Evolutionary conservation across 2,329 filamentous ascomycete species (phyloP), one percentile per base, ranked within the genome.

Genomic region (Simplicillium aogashimaense): DNA sequence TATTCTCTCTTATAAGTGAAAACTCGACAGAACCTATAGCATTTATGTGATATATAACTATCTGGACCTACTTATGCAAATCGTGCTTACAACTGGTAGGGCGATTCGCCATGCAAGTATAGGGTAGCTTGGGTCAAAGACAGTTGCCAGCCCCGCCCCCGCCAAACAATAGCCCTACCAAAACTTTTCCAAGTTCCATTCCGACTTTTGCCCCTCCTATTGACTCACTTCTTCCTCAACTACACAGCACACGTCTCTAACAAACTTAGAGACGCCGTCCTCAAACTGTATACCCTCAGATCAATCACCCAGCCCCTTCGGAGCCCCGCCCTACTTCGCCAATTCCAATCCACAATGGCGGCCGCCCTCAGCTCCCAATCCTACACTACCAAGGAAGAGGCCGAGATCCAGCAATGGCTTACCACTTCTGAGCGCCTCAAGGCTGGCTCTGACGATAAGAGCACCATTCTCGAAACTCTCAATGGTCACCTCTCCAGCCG

Each of bases 361-460:
- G 65, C 74, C 54, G 65, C 74, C 54, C 78, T 87, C 66, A 69
- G 76, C 48, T 65, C 74, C 47, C 74, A 76, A 57, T 79, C 76
- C 53, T 94, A 92, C 69, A 78, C 78, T 47, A 70, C 81, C 53
- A 74, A 78, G 49, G 89, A 97, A 67, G 81, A 89, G 66, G 76
- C 83, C 14, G 87, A 95, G 66, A 83, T 95, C 60, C 79, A 83
- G 64, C 83, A 92, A 70, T 95, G 89, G 89, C 74, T 90, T 56
- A 81, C 78, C 55, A 85, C 84, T 35, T 78, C 86, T 33, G 74
- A 81, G 45, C 79, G 83, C 49, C 75, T 94, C 56, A 58, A 57
- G 49, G 51, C 61, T 43, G 43, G 44, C 46, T 58, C 72, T 28
- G 68, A 75, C 43, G 71, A 79, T 53, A 76, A 83, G 46, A 70